A percentile compares a stretch with the other conserved stretches of the same genome.
Conservation (phyloP, 2,329 filamentous ascomycete genomes). For the Metarhizium rileyi region DNA sequence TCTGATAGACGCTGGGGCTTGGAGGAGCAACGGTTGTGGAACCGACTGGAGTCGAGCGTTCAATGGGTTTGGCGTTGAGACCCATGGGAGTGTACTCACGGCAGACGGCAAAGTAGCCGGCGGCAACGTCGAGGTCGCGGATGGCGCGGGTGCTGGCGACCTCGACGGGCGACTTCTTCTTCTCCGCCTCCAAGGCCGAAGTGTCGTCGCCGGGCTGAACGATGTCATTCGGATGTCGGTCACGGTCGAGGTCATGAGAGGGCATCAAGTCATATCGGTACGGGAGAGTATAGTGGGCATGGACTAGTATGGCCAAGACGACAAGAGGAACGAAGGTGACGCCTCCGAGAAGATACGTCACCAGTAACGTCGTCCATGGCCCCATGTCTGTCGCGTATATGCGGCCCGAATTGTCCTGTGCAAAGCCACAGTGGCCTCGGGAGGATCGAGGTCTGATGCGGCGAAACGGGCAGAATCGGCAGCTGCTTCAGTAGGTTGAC, state of each 20-base stretch:
- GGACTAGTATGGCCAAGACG: constrained; percentile 47
- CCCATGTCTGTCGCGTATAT: constrained; percentile 30
- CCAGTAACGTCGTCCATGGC: constrained; percentile 48
- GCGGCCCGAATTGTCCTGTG: background rate
- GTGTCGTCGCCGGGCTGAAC: constrained; percentile 56
- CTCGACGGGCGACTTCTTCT: constrained; percentile 43
- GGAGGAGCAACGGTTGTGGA: constrained; percentile 64
- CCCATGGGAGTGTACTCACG: constrained; percentile 87
- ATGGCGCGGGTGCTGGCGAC: constrained; percentile 45
- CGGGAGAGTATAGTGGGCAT: constrained; percentile 62
- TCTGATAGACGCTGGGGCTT: constrained; percentile 92
- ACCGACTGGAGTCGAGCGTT: constrained; percentile 71
- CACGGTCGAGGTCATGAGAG: constrained; percentile 17
- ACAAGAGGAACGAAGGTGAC: constrained; percentile 77
- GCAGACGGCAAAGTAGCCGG: constrained; percentile 91
- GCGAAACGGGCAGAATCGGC: background rate
- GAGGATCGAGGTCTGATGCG: background rate
- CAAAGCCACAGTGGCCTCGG: background rate
- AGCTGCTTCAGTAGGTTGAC: background rate
- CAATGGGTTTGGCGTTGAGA: constrained; percentile 85
- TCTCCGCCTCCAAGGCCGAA: constrained; percentile 50
- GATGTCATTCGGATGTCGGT: constrained; percentile 24
- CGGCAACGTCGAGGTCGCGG: constrained; percentile 67
- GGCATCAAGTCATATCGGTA: constrained; percentile 31
- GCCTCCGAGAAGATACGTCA: constrained; percentile 77